Base-by-base conservation (phyloP, 805 yeast species). In the Yarrowia alimentaria region DNA sequence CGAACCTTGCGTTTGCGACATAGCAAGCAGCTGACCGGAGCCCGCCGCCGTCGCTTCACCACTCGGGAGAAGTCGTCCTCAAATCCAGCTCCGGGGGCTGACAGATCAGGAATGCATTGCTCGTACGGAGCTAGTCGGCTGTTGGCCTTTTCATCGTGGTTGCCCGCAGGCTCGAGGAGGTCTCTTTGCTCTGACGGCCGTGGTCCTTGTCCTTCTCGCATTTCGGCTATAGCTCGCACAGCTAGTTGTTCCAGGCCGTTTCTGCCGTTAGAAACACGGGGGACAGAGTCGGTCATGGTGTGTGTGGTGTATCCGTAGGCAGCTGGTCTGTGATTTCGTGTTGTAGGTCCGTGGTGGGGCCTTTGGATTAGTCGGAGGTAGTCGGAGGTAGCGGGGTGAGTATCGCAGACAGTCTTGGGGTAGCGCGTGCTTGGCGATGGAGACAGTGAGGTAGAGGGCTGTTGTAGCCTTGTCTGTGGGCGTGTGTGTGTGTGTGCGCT, bases 1-100 rank as follows among this genome's bases (percentile, higher is more conserved):
- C 37, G 28, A 17, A 43, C 37, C 13, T 43, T 43, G 9, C 50
- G 20, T 16, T 43, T 43, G n/a, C 50, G 50, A 22, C 50, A 43
- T 1, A 31, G 22, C 20, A 22, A 17, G 7, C 50, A 43, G 22
- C 30, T 21, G 17, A 43, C 37, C 1, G 50, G 50, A 7, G 50
- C 50, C 14, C 50, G 5, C 5, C 37, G 28, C 8, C 50, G 50
- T 0, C 50, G 28, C 20, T 43, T 43, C 21, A 43, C 37, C 5
- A 22, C 37, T 3, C 50, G 30, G 6, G 50, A 43, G 31, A 30
- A 30, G 30, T 21, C 28, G 29, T 22, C 28, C 17, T 43, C 28
- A 16, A 31, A 22, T 9, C 50, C 37, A 3, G 50, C 37, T 1
- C 32, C 47, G 4, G 47, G 33, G 11, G 32, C 47, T n/a, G 33